Evolutionary conservation across 176 grass and related monocot genomes (phyloP).

Genomic region (Carex cristatella): DNA sequence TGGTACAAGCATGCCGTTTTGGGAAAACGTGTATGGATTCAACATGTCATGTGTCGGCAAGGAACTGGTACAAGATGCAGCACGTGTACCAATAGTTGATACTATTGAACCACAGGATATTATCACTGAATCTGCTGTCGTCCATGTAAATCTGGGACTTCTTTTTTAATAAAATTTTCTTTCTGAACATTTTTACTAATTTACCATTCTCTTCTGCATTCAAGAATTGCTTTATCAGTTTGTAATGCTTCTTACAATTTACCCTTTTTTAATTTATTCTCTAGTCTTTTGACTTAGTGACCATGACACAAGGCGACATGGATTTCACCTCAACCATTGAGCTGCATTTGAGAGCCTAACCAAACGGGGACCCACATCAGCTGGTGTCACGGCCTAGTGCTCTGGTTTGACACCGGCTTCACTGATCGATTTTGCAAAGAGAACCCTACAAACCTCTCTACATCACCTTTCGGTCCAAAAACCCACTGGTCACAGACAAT

Average conservation of each 20-base stretch:
- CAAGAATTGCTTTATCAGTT: neutral
- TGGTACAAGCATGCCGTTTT: conserved; percentile 83
- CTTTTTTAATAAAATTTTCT: neutral
- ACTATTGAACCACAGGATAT: conserved; percentile 48
- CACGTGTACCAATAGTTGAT: conserved; percentile 67
- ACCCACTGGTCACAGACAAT: conserved; percentile 93
- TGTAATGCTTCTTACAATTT: conserved; percentile 16
- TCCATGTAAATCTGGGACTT: conserved; percentile 55
- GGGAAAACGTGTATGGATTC: conserved; percentile 93
- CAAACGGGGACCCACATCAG: conserved; percentile 1
- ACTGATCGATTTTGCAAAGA: conserved; percentile 84
- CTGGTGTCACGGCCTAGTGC: conserved; percentile 74
- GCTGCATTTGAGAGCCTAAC: conserved; percentile 40
- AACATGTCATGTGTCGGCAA: conserved; percentile 91
- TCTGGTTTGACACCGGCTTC: conserved; percentile 88
- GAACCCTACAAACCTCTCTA: conserved; percentile 56
- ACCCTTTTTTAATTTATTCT: conserved; percentile 4
- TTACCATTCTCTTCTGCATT: neutral
- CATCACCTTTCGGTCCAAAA: conserved; percentile 62
- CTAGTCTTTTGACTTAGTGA: conserved; percentile 75
- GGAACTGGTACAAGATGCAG: conserved; percentile 55
- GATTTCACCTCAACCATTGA: conserved; percentile 82
- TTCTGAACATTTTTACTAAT: neutral
- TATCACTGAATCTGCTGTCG: conserved; percentile 59
- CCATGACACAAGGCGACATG: conserved; percentile 75